A percentile compares a stretch with the other conserved stretches of the same genome.
Evolutionary conservation across 164 flowering plant species (phyloP).

Genomic region (Nelumbo lutea): DNA sequence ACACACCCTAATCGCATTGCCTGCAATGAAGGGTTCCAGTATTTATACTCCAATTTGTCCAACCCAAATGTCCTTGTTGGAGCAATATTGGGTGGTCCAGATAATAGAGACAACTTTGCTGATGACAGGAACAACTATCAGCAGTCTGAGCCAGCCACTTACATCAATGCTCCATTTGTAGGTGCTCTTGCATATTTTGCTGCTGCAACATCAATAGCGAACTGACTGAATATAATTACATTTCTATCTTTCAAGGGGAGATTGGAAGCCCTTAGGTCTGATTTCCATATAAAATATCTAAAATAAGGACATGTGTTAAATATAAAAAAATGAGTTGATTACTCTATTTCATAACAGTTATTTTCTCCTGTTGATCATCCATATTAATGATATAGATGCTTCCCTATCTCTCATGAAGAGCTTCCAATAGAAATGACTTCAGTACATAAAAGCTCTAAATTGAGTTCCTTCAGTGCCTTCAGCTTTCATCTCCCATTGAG

Average conservation of each 20-base stretch:
- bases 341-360: neutral
- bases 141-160: constrained; percentile 95
- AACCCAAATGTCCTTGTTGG: constrained; percentile 80
- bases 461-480: constrained; percentile 20
- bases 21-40: constrained; percentile 68
- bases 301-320: neutral
- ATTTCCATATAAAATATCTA: neutral
- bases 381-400: constrained; percentile 3
- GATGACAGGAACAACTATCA: constrained; percentile 75
- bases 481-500: constrained; percentile 22
- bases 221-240: neutral
- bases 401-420: constrained; percentile 30
- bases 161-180: constrained; percentile 91
- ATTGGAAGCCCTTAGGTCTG: neutral
- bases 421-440: constrained; percentile 15
- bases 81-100: constrained; percentile 93
- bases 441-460: constrained; percentile 27
- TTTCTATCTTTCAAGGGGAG: neutral
- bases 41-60: constrained; percentile 51
- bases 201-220: constrained; percentile 8
- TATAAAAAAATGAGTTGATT: neutral
- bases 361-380: neutral
- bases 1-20: constrained; percentile 47
- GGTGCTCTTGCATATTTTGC: constrained; percentile 82
- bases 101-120: constrained; percentile 47